Base-by-base conservation (phyloP, 495 filamentous ascomycete species). In the Copromyces sp. region DNA sequence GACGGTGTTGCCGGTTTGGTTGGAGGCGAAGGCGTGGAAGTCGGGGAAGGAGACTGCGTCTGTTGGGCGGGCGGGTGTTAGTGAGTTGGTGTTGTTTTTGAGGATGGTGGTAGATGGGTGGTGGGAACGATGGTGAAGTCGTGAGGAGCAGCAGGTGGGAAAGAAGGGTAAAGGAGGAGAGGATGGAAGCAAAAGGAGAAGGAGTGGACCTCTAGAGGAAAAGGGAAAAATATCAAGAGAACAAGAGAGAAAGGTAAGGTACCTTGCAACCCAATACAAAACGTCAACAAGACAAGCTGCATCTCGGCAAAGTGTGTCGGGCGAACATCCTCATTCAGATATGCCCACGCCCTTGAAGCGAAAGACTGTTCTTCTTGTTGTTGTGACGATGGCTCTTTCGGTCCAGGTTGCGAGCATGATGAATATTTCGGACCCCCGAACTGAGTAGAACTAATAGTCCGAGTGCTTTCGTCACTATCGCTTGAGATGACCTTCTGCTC, bases 1-100 rank as follows among this genome's bases (percentile, higher is more conserved):
- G 61, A 91, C 84, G 16, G 87, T 88, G 80, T 90, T 91, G 74
- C 89, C 89, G 1, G 89, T 90, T 75, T 91, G 88, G 79, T 90
- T 90, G 40, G 87, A 90, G 40, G 88, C 86, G 75, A 91, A 90
- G 74, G 87, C 89, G 81, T 84, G 84, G 77, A 86, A 90, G 78
- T 89, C 88, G 35, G 87, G 87, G 75, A 86, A 91, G 71, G 87
- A 83, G 70, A 86, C 83, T 61, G 87, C 87, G 78, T 90, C 88
- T 85, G 86, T 37, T 32, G 24, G 24, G 24, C 24, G 24, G 24
- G 24, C 24, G 24, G 24, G 24, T 24, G 24, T 24, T 24, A 24
- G 24, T 24, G 24, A 24, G 24, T 24, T 24, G 24, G 24, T 24
- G 24, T 24, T 24, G 24, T 24, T 24, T 24, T 24, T 24, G 24